phyloP scores from a whole-genome alignment of 306 rosid genomes.

The Glycine latifolia region DNA sequence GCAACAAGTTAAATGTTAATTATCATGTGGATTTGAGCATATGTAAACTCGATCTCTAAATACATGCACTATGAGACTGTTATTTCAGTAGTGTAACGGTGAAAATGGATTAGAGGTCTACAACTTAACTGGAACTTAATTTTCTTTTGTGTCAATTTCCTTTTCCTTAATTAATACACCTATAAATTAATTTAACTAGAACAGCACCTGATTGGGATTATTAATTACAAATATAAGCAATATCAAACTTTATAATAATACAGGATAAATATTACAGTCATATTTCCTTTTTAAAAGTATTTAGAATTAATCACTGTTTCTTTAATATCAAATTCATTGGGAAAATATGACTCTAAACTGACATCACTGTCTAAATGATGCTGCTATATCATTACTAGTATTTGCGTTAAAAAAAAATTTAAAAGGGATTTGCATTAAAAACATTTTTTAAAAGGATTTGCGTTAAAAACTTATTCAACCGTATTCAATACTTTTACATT shows the following conservation, averaged over 20 bases:
- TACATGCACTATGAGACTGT: background rate
- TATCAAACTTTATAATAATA: background rate
- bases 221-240: background rate
- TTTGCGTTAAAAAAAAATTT: too few relatives aligned
- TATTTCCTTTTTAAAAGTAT: too few relatives aligned
- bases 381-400: conserved; percentile 3
- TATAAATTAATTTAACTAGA: background rate
- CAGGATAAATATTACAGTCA: background rate
- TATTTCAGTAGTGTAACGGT: background rate
- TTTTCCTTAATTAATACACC: background rate
- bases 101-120: background rate
- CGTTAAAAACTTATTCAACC: background rate
- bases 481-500: conserved; percentile 3
- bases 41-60: background rate
- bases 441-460: too few relatives aligned
- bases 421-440: too few relatives aligned
- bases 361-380: conserved; percentile 18
- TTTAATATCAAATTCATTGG: background rate
- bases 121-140: background rate
- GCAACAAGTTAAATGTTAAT: conserved; percentile 2
- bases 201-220: background rate
- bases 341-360: background rate
- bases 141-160: background rate
- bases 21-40: conserved; percentile 1
- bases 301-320: background rate